Evolutionary conservation across 1,284 basidiomycete genomes (phyloP).

Genomic region (Apiotrichum gracile): DNA sequence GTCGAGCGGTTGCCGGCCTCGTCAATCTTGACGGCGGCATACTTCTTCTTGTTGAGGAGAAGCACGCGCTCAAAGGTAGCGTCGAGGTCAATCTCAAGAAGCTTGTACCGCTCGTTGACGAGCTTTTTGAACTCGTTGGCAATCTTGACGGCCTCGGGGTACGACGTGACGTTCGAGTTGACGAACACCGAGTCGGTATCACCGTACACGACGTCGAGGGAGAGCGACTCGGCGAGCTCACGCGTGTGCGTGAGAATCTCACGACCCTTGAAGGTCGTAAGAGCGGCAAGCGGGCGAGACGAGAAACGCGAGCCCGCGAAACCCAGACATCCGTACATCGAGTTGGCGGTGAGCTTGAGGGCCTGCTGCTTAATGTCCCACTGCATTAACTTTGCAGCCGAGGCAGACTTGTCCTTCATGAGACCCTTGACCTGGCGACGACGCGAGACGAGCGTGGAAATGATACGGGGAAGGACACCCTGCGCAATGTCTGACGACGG

Average conservation of each 20-base stretch:
- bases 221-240: conserved; percentile 83
- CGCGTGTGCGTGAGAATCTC: conserved; percentile 92
- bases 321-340: conserved; percentile 99
- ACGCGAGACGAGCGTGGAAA: conserved; percentile 85
- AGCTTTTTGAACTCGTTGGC: conserved; percentile 89
- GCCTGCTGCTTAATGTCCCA: conserved; percentile 97
- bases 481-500: conserved; percentile 67
- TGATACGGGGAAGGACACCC: conserved; percentile 90
- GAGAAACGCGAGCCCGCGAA: conserved; percentile 97
- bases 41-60: conserved; percentile 98
- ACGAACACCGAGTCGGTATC: conserved; percentile 99
- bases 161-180: conserved; percentile 87
- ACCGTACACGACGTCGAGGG: conserved; percentile 94
- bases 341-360: conserved; percentile 96
- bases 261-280: conserved; percentile 96
- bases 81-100: conserved; percentile 96
- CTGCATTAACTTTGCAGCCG: conserved; percentile 75
- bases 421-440: conserved; percentile 85
- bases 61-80: conserved; percentile 88
- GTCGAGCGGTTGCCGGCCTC: conserved; percentile 66
- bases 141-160: conserved; percentile 82
- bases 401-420: conserved; percentile 83
- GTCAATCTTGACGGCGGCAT: conserved; percentile 91
- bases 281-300: conserved; percentile 88
- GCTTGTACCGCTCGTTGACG: conserved; percentile 90